Evolutionary conservation across 2,329 filamentous ascomycete species (phyloP), one percentile per base, ranked within the genome.

Genomic region (Escovopsis sp.): DNA sequence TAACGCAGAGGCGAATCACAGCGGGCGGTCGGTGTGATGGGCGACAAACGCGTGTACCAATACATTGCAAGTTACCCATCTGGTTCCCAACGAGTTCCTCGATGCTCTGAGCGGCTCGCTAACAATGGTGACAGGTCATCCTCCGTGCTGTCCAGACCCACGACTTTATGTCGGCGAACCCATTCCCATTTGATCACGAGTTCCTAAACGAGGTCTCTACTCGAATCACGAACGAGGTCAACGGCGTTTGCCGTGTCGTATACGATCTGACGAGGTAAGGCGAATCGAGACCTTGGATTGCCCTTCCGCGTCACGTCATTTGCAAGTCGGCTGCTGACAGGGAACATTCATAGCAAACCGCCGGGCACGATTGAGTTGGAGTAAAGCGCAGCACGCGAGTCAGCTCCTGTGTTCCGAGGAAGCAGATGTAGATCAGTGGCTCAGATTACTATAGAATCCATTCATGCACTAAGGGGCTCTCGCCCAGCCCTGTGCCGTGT

Each of bases 141-240:
- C 41, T 45, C 18, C 39, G 45, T 28, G 65, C 66, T 7, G 62
- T 70, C 2, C 54, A 48, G 14, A 68, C 55, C 29, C 43, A 41
- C 15, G 53, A 57, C 30, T 50, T 83, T 55, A 87, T 87, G 82
- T 82, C 70, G 3, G 79, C 79, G 17, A 70, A 82, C 51, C 69
- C 71, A 41, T 86, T 70, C 55, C 63, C 72, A 35, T 83, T 84
- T 48, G 61, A 70, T 36, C 68, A 68, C 44, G 62, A 66, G 15
- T 76, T 86, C 50, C 62, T 88, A 41, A 71, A 73, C 56, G 33
- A 37, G 23, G 35, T 87, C 26, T 69, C 68, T 31, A 70, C 65
- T 13, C 63, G 78, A 37, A 87, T 87, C 48, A 71, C 81, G 39
- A 88, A 56, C 41, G 48, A 52, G 56, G 78, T 86, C 2, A 64